These are phyloP conservation scores for Nectriaceae sp. DNA, from an alignment of 2,329 filamentous ascomycete genomes.

Conservation along the genomic window DNA sequence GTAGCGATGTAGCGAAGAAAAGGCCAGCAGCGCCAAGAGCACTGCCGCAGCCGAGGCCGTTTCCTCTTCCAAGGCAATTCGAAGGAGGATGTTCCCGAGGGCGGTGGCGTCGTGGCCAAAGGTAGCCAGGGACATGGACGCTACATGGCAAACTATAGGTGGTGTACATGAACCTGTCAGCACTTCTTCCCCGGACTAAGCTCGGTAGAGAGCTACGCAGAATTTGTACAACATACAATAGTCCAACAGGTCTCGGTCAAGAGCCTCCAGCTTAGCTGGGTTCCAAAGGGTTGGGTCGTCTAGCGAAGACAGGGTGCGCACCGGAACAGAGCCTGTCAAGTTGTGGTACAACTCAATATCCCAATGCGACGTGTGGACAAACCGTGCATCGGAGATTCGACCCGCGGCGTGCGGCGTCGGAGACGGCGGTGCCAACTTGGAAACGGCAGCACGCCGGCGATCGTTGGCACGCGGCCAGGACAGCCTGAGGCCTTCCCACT, in stretches of 20 bases:
- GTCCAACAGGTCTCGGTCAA: constrained; percentile 6
- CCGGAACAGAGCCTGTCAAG: not conserved
- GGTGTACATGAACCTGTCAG: not conserved
- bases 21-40: constrained; percentile 25
- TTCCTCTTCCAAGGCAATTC: constrained; percentile 22
- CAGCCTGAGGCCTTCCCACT: constrained; percentile 21
- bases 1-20: constrained; percentile 25
- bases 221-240: constrained; percentile 9
- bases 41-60: constrained; percentile 22
- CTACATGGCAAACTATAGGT: not conserved
- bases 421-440: not conserved
- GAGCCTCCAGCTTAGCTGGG: not conserved
- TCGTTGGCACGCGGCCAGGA: constrained; percentile 32
- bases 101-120: constrained; percentile 14
- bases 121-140: constrained; percentile 6
- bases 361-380: constrained; percentile 23
- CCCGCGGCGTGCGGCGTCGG: not conserved
- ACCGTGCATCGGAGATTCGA: constrained; percentile 10
- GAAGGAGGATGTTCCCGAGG: constrained; percentile 25
- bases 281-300: not conserved
- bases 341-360: constrained; percentile 19
- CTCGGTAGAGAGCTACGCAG: not conserved
- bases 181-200: not conserved
- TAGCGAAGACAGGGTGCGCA: not conserved
- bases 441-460: constrained; percentile 22